phyloP scores from a whole-genome alignment of 306 rosid genomes.

The Erythrophleum fordii region DNA sequence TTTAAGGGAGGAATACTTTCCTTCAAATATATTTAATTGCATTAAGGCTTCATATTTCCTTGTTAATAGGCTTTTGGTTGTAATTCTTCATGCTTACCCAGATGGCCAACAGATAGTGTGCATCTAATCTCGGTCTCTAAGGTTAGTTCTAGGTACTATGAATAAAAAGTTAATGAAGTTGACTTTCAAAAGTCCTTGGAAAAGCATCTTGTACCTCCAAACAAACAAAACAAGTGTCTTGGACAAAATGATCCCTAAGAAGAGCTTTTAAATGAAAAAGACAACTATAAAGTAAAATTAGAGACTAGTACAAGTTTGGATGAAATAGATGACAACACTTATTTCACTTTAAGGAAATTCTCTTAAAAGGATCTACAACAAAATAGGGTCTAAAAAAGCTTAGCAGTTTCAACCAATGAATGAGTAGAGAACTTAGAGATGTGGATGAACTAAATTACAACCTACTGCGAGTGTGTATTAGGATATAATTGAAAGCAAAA shows the following conservation, averaged over 20 bases:
- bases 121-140: constrained; percentile 41
- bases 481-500: constrained; percentile 71
- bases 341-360: constrained; percentile 45
- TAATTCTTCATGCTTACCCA: constrained; percentile 40
- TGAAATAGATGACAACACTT: constrained; percentile 44
- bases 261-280: constrained; percentile 42
- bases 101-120: constrained; percentile 50
- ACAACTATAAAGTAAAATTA: constrained; percentile 38
- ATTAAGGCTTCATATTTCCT: constrained; percentile 33
- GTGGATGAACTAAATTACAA: constrained; percentile 65
- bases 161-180: constrained; percentile 44
- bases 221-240: constrained; percentile 39
- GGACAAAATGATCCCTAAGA: constrained; percentile 43
- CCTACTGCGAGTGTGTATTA: constrained; percentile 63
- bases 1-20: neutral
- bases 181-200: constrained; percentile 46
- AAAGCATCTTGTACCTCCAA: constrained; percentile 34
- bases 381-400: constrained; percentile 71
- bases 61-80: constrained; percentile 53
- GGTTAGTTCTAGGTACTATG: constrained; percentile 39
- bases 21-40: constrained; percentile 28
- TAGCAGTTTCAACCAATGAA: constrained; percentile 89
- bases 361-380: constrained; percentile 47
- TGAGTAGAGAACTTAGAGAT: constrained; percentile 82
- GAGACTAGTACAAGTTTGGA: constrained; percentile 49